A percentile compares a stretch with the other conserved stretches of the same genome.
Evolutionary conservation across 2,329 filamentous ascomycete genomes (phyloP).

Genomic region (Apiospora pterosperma): DNA sequence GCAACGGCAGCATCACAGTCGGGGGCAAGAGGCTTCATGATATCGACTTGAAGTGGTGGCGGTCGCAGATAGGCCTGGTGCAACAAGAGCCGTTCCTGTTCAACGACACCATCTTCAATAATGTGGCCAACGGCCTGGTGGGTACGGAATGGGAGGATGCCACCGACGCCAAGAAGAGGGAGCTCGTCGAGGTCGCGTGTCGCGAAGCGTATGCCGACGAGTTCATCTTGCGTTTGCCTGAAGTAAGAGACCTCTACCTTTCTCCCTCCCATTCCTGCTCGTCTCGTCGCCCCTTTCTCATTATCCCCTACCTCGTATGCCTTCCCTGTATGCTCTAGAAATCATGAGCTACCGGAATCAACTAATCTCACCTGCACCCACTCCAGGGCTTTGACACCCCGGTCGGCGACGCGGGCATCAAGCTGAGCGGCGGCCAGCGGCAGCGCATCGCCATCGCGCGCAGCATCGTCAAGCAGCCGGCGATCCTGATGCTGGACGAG

Average conservation of each 20-base stretch:
- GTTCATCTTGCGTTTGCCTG: conserved; percentile 51
- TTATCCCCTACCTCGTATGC: no score
- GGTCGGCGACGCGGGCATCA: conserved; percentile 23
- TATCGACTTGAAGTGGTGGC: conserved; percentile 82
- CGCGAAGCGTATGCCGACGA: conserved; percentile 55
- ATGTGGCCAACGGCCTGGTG: conserved; percentile 76
- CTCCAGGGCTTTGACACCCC: conserved; percentile 62
- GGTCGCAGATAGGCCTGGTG: conserved; percentile 78
- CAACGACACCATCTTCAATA: conserved; percentile 39
- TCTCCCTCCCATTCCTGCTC: rapidly evolving
- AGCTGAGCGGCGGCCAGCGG: conserved; percentile 65
- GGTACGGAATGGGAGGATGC: conserved; percentile 71
- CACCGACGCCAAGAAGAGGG: conserved; percentile 52
- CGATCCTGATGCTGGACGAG: conserved; percentile 65
- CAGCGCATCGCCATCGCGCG: conserved; percentile 65
- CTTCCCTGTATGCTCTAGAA: no score
- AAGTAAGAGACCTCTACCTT: conserved; percentile 18
- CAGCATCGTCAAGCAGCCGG: conserved; percentile 60
- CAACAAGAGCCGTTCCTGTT: conserved; percentile 93
- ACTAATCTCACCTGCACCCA: not conserved
- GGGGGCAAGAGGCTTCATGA: conserved; percentile 78
- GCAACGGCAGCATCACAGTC: conserved; percentile 60
- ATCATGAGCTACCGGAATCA: no score
- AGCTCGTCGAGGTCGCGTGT: conserved; percentile 50
- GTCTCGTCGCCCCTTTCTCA: no score